Conservation (phyloP, 768 basidiomycete genomes). For the Tulasnella sp. region DNA sequence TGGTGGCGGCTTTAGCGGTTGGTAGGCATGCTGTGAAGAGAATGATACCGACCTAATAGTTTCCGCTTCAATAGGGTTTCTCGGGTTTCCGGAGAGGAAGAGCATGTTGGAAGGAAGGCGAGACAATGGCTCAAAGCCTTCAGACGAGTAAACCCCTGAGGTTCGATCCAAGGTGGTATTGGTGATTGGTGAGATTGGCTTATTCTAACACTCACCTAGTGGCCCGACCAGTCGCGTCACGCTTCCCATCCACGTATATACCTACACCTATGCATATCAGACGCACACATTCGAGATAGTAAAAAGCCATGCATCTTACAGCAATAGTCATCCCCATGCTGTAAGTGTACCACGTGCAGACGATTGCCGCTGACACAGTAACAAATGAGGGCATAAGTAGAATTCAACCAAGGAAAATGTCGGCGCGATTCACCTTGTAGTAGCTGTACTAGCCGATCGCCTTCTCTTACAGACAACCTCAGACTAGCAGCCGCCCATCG, state of each 20-base stretch:
- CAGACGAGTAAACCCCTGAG: not conserved
- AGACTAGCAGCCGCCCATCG: slow-evolving; percentile 3
- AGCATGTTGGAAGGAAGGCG: not conserved
- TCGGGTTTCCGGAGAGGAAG: not conserved
- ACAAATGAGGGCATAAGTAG: not conserved
- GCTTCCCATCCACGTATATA: not conserved
- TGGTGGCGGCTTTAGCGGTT: not conserved
- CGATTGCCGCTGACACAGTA: not conserved
- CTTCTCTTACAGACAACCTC: not conserved
- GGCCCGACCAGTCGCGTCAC: not conserved
- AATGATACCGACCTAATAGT: not conserved
- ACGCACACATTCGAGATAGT: not conserved
- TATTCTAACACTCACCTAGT: not conserved
- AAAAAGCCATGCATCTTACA: not conserved
- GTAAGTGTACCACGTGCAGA: not conserved
- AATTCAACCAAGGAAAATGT: too few relatives aligned
- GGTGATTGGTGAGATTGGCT: not conserved
- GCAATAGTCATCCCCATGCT: not conserved
- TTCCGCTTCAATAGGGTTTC: not conserved
- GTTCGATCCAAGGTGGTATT: not conserved
- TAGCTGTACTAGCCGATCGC: not conserved
- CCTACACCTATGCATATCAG: not conserved
- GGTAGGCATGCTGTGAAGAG: too few relatives aligned
- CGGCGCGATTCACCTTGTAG: not conserved
- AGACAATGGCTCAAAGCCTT: not conserved